Conservation (phyloP, 352 stramenopile genomes). For the Phytophthora melonis region DNA sequence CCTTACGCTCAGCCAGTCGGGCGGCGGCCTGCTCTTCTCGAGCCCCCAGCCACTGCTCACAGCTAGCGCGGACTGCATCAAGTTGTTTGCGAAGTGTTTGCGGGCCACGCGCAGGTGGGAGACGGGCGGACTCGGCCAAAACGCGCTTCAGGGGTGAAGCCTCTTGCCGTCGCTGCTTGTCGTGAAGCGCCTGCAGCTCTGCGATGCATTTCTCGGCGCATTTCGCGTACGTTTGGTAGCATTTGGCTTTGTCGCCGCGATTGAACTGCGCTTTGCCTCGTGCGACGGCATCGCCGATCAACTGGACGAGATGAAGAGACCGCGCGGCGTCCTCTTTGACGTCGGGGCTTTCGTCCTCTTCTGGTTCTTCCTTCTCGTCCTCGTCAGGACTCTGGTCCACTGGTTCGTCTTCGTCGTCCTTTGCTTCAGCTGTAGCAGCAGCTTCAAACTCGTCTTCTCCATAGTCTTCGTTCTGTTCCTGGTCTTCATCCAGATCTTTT, state of each 20-base stretch:
- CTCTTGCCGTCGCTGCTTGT: slow-evolving; percentile 46
- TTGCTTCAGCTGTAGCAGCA: slow-evolving; percentile 13
- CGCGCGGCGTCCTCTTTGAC: slow-evolving; percentile 56
- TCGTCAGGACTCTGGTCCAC: slow-evolving; percentile 26
- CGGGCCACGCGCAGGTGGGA: slow-evolving; percentile 67
- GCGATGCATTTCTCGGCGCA: slow-evolving; percentile 55
- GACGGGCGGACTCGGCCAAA: slow-evolving; percentile 49
- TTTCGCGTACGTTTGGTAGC: slow-evolving; percentile 71
- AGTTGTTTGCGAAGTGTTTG: slow-evolving; percentile 73
- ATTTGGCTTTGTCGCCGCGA: slow-evolving; percentile 77
- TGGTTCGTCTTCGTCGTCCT: slow-evolving; percentile 31
- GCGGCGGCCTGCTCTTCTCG: slow-evolving; percentile 41
- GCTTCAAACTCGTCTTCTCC: slow-evolving; percentile 23
- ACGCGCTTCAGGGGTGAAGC: slow-evolving; percentile 45
- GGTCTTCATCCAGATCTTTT: slow-evolving; percentile 23
- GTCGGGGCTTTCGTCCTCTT: slow-evolving; percentile 37
- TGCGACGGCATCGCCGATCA: slow-evolving; percentile 62
- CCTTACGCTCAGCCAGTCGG: slow-evolving; percentile 28
- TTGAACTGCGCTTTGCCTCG: slow-evolving; percentile 80
- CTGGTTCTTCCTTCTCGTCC: slow-evolving; percentile 39
- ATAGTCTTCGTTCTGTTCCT: slow-evolving; percentile 23
- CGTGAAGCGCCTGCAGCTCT: slow-evolving; percentile 45
- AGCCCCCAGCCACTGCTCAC: slow-evolving; percentile 43
- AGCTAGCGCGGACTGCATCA: slow-evolving; percentile 56
- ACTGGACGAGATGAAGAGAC: slow-evolving; percentile 46